phyloP scores from a whole-genome alignment of 1,139 yeast species.

The Pichia sp. region DNA sequence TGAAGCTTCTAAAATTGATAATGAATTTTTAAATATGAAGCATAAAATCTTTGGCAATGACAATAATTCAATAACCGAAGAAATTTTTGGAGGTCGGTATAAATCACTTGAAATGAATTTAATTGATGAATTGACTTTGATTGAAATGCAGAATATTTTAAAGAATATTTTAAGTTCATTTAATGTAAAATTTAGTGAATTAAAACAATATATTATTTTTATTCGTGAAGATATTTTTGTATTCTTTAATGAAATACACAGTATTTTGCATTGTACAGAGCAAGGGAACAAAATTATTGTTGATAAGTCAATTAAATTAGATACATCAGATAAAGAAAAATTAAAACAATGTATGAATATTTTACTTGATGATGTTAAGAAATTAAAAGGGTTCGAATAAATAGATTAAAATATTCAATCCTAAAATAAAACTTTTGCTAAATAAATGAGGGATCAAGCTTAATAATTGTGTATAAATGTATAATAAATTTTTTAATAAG shows the following conservation, averaged over 20 bases:
- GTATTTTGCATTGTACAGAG: constrained; percentile 11
- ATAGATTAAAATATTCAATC: background rate
- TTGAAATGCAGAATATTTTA: constrained; percentile 14
- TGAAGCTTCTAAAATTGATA: background rate
- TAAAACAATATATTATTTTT: constrained; percentile 12
- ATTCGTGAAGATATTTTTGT: constrained; percentile 13
- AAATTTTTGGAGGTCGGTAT: constrained; percentile 3
- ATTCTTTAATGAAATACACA: constrained; percentile 17
- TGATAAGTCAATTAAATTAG: constrained; percentile 6
- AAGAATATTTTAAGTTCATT: constrained; percentile 16
- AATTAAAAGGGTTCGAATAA: constrained; percentile 9
- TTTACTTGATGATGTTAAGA: constrained; percentile 14
- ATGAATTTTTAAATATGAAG: too few relatives aligned
- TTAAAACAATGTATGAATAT: constrained; percentile 15
- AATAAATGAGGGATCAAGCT: too few relatives aligned
- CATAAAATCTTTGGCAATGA: too few relatives aligned
- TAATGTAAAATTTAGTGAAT: constrained; percentile 8
- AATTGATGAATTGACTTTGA: constrained; percentile 12
- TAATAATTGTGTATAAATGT: too few relatives aligned
- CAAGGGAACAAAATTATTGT: constrained; percentile 6
- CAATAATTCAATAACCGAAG: too few relatives aligned
- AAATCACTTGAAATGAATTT: constrained; percentile 10
- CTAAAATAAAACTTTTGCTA: too few relatives aligned
- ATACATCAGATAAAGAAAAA: constrained; percentile 10
- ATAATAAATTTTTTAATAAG: too few relatives aligned